Base-by-base conservation (phyloP, 495 filamentous ascomycete genomes). In the Penicillium alfredii region DNA sequence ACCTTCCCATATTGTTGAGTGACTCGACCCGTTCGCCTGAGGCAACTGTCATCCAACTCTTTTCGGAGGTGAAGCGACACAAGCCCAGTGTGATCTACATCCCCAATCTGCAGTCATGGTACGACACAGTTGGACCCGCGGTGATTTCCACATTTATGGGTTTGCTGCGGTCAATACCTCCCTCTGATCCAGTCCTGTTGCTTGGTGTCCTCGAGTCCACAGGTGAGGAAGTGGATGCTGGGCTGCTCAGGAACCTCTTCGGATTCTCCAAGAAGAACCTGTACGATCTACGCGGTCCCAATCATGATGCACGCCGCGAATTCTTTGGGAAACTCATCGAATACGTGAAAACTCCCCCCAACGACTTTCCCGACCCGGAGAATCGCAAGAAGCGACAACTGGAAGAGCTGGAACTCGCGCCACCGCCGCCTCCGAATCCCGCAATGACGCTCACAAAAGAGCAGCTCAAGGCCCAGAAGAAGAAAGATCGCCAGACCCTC, bases 61-160 rank as follows among this genome's bases (percentile, higher is more conserved):
- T 98, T 55, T 73, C 82, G 0, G 92, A 98, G 64, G 86, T 93
- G 9, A 86, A 86, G 53, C 78, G 89, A 25, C 88, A 95, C 47
- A 96, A 93, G 60, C 92, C 93, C 6, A 89, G 88, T 62, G 85
- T 98, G 14, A 94, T 98, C 38, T 97, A 84, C 64, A 83, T 98
- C 30, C 92, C 93, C 0, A 80, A 84, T 44, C 76, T 96, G 42
- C 85, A 96, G 30, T 66, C 77, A 20, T 98, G 93, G 93, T 87
- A 83, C 48, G 60, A 69, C 6, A 87, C 79, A 15, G 61, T 95
- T 8, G 64, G 68, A n/a, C 69, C 70, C 3, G 45, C 76, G 15
- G 76, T 81, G 4, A 74, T 94, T 37, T 79, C 78, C 8, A 88
- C 85, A 1, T 95, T 98, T 58, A 64, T 76, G 32, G 79, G 80